Evolutionary conservation across 1,139 yeast genomes (phyloP), one percentile per base, ranked within the genome.

Genomic region (Candida sojae): DNA sequence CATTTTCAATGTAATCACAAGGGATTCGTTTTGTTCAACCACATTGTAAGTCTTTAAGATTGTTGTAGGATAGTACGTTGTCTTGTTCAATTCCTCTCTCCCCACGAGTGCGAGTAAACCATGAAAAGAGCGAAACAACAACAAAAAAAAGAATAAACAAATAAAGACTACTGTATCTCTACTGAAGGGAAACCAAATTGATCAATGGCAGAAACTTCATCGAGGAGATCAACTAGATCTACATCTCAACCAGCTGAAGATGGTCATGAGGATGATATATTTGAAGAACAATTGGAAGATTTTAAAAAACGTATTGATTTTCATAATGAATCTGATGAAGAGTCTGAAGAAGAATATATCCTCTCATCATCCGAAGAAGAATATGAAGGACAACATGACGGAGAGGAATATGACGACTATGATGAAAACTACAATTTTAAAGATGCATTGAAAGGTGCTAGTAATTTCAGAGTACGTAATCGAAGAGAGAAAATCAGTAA

Each of bases 371-470:
- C 45, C 2, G 52, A 49, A 5, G 55, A 52, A 11, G 51, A 46
- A 8, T 53, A 51, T 13, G 46, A 49, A 13, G 6, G 45, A 44
- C 30, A 47, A 45, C 30, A 46, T 37, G 7, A 30, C 13, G 50
- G 46, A n/a, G 44, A 44, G 8, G 51, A 39, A 13, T 53, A 70
- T 39, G 75, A 71, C 50, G 75, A 73, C 44, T 66, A 68, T 37
- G 75, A 75, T 50, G 82, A 76, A 30, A 74, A 70, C 39, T 74
- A 69, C 51, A 71, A 71, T 45, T 82, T 84, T 53, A 73, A 79
- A 66, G 84, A 84, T 58, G 86, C 86, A 1, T 71, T 86, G 47
- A 70, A 88, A 59, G 80, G 79, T 54, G 86, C 87, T 3, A 77
- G 84, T 52, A 79, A 83, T 58, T 83, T 85, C 64, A 76, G 73